phyloP scores from a whole-genome alignment of 2,329 filamentous ascomycete species.

The Botryotinia calthae region DNA sequence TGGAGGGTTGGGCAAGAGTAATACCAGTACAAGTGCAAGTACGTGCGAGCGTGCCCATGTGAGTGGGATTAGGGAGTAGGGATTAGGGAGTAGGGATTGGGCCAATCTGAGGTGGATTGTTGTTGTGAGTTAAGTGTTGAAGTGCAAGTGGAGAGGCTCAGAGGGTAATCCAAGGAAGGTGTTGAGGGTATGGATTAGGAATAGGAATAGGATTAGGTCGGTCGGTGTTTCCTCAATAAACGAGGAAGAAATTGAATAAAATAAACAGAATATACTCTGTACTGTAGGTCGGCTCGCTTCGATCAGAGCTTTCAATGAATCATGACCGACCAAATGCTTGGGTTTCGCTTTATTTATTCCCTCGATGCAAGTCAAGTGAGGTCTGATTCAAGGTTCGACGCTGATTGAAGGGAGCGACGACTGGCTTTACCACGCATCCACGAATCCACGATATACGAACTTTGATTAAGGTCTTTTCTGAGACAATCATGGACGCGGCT shows the following conservation, averaged over 20 bases:
- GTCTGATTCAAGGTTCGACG: not conserved
- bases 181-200: not conserved
- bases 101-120: not conserved
- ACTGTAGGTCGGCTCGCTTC: not conserved
- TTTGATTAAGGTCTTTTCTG: not conserved
- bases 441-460: not conserved
- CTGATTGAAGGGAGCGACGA: not conserved
- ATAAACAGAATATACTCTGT: no score
- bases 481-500: conserved; percentile 4
- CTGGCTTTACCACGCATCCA: not conserved
- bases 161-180: not conserved
- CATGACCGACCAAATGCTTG: not conserved
- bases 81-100: not conserved
- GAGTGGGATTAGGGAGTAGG: not conserved
- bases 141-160: not conserved
- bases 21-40: not conserved
- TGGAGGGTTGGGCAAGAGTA: not conserved
- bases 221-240: not conserved
- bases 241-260: not conserved
- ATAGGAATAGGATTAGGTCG: not conserved
- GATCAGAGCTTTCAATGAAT: not conserved
- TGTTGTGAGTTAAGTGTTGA: not conserved
- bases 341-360: not conserved
- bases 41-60: not conserved
- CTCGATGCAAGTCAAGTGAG: not conserved